Evolutionary conservation across 2,329 filamentous ascomycete species (phyloP), one percentile per base, ranked within the genome.

Genomic region (Penicillium sp.): DNA sequence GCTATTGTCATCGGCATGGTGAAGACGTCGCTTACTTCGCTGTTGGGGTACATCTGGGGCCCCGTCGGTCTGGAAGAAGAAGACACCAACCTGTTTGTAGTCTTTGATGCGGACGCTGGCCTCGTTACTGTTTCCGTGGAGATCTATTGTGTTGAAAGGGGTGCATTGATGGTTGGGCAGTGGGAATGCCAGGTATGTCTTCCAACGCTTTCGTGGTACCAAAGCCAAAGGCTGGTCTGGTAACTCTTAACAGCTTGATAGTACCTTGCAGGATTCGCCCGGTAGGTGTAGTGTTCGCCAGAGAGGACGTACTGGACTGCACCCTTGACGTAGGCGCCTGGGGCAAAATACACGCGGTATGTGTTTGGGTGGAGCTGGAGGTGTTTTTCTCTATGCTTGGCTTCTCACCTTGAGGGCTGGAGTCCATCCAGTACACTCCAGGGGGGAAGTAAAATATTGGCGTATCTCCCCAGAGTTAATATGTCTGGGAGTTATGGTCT

Each of bases 11-110:
- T 69, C 68, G 30, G 69, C 68, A 59, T 78, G 76, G 61, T 75
- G 59, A 78, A 78, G 52, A 73, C 70, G 58, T 77, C 71, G n/a
- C 62, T 66, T 23, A 76, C 68, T 19, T 51, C n/a, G 13, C 70
- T 67, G 45, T 71, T 71, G 0, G 74, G 59, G 59, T 79, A 45
- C 41, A 45, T 70, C 45, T 76, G 68, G 45, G 70, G 72, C 21
- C 76, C 76, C n/a, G 62, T 79, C 76, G 0, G 76, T 78, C 64
- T 78, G 76, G 21, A 64, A 66, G 57, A 73, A 79, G 61, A 73
- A 79, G 13, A 75, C 72, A 13, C 76, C 76, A 30, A 78, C 76
- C 62, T 78, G 76, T 66, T 78, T 78, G 63, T 77, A 78, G 58
- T 79, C 76, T n/a, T 46, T 21, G 54, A 56, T 48, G 7, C 19